Base-by-base conservation (phyloP, 495 filamentous ascomycete genomes). In the Penicillium pancosmium region DNA sequence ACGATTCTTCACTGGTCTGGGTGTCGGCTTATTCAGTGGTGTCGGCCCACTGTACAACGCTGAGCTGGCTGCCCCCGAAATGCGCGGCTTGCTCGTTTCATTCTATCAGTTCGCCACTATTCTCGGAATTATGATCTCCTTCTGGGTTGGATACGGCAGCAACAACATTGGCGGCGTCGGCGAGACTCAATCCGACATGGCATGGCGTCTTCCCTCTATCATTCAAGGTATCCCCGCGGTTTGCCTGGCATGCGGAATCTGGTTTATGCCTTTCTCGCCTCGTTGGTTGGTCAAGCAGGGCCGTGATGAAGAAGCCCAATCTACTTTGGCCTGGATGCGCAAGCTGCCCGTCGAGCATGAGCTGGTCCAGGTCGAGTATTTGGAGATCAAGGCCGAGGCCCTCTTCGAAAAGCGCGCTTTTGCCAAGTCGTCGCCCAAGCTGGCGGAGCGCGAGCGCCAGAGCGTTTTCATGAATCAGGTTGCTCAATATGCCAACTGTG, bases 81-180 rank as follows among this genome's bases (percentile, higher is more conserved):
- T 90, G 63, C 85, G 90, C 41, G 90, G 90, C 21, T 80, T 89
- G 18, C 80, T 93, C 16, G 88, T 92, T 11, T 86, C 85, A 23
- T 78, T 88, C 25, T 90, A 92, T 69, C 90, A 93, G 70, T 91
- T 89, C 85, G 88, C 90, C 10, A 92, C 92, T 44, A 91, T 88
- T 35, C 90, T 91, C 85, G 87, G 81, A 31, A 87, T 84, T 49
- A 68, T 86, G 63, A 82, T 86, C 50, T 86, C 88, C 64, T 92
- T 86, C 73, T 91, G 89, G 76, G 85, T 90, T 63, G 86, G 89
- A 61, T 91, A 91, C 50, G 72, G 72, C 11, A 73, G 71, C 51
- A 78, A 79, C 61, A 73, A 77, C 56, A 78, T 75, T 27, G 70
- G 70, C 5, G 68, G 73, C 3, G 70, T 60, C 9, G 79, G 79